phyloP scores from a whole-genome alignment of 108 stramenopile species.

The Nitzschia putrida region DNA sequence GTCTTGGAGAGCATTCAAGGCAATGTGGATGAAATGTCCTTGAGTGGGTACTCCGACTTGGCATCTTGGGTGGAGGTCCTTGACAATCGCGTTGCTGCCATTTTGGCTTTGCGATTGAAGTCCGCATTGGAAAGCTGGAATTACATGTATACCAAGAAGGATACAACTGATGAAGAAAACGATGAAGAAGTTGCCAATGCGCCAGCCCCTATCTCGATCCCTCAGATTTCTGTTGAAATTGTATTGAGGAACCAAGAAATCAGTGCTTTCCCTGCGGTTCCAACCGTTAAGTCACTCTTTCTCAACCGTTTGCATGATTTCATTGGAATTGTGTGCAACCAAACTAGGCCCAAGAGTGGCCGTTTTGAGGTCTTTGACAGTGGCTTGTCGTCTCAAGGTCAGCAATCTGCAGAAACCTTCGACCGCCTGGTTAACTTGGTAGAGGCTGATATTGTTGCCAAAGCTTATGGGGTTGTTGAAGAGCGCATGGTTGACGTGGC shows the following conservation, averaged over 20 bases:
- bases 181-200: constrained; percentile 10
- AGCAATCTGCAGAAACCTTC: constrained; percentile 42
- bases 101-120: constrained; percentile 67
- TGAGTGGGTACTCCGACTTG: constrained; percentile 79
- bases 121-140: constrained; percentile 72
- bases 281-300: constrained; percentile 66
- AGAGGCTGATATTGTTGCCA: constrained; percentile 40
- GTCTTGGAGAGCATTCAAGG: constrained; percentile 85
- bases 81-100: constrained; percentile 60
- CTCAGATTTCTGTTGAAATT: constrained; percentile 72
- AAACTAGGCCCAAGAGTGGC: constrained; percentile 81
- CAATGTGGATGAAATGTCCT: constrained; percentile 86
- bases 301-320: constrained; percentile 79
- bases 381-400: constrained; percentile 6
- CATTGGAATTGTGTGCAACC: constrained; percentile 78
- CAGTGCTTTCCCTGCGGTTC: constrained; percentile 72
- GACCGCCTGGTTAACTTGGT: constrained; percentile 57
- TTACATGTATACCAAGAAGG: constrained; percentile 37
- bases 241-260: constrained; percentile 84
- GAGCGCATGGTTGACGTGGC: constrained; percentile 65
- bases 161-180: constrained; percentile 16
- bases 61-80: constrained; percentile 72
- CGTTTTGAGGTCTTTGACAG: constrained; percentile 89
- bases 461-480: constrained; percentile 76
- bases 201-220: constrained; percentile 34